phyloP scores from a whole-genome alignment of 108 stramenopile species.

The Licmophora abbreviata region DNA sequence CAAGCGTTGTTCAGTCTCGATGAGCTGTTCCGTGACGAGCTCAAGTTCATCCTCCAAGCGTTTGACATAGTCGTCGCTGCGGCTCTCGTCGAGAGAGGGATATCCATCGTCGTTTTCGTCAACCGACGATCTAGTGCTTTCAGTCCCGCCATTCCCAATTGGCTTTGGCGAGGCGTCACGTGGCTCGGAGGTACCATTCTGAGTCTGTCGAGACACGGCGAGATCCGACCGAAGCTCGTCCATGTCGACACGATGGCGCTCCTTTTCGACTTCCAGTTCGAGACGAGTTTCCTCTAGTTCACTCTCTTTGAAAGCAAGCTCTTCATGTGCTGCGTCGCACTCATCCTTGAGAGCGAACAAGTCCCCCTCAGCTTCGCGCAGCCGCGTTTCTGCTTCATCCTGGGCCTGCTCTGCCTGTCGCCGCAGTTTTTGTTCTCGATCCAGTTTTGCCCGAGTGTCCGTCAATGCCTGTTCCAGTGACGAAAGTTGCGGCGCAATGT shows the following conservation, averaged over 20 bases:
- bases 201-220: neutral
- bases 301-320: conserved; percentile 75
- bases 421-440: conserved; percentile 56
- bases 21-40: conserved; percentile 80
- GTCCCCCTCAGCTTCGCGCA: conserved; percentile 62
- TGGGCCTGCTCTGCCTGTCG: conserved; percentile 67
- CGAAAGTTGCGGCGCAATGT: conserved; percentile 75
- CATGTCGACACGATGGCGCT: conserved; percentile 57
- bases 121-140: no score
- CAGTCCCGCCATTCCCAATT: neutral
- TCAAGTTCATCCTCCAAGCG: conserved; percentile 86
- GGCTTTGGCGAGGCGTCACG: conserved; percentile 3
- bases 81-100: conserved; percentile 9
- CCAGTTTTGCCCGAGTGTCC: conserved; percentile 42
- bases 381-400: conserved; percentile 67
- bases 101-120: conserved; percentile 2
- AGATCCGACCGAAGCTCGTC: conserved; percentile 36
- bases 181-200: neutral
- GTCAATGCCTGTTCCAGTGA: conserved; percentile 65
- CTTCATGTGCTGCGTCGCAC: conserved; percentile 70
- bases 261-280: conserved; percentile 69
- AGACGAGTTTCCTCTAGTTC: conserved; percentile 74
- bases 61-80: conserved; percentile 68
- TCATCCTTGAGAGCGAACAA: conserved; percentile 60
- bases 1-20: conserved; percentile 74